Base-by-base conservation (phyloP, 2,329 filamentous ascomycete genomes). In the Tolypocladium cylindrosporum region DNA sequence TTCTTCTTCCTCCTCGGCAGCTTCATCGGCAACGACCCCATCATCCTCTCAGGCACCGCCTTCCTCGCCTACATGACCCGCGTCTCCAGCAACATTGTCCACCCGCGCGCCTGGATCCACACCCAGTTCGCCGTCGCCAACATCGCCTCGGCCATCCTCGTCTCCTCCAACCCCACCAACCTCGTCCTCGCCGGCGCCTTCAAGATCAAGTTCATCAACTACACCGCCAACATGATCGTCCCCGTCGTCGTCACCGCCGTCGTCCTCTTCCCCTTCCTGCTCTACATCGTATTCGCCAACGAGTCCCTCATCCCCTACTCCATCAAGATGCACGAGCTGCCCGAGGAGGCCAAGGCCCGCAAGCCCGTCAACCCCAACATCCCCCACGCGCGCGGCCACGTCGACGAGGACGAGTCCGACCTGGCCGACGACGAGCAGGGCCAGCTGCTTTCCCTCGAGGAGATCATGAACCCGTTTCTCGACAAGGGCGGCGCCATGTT, bases 121-220 rank as follows among this genome's bases (percentile, higher is more conserved):
- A 82, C 81, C 2, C 88, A 91, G 59, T 90, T 90, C 58, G 81
- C 87, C 19, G 70, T 89, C 1, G 87, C 87, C 55, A 90, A 90
- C 61, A 87, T 90, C 54, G 84, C 84, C 2, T 90, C 88, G 0
- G 87, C 88, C 0, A 88, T 90, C 31, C 75, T 91, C 14, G 88
- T 91, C 11, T 90, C 88, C 0, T 90, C 87, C 0, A 91, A 91
- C 60, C 88, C 88, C 0, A 90, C 88, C 2, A 91, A 91, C 57
- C 78, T 90, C 9, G 87, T 90, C 0, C 78, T 90, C 0, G 86
- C 87, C 0, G 87, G 87, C 4, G 88, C 88, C 2, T 90, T 90
- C 65, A 66, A 81, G 4, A 86, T 90, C 73, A 86, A 80, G 55
- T 90, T 90, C 68, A 82, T 90, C 66, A 77, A 82, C 45, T 90